Evolutionary conservation across 371 early-diverging fungal genomes (phyloP), one percentile per base, ranked within the genome.

Genomic region (Mucor piriformis): DNA sequence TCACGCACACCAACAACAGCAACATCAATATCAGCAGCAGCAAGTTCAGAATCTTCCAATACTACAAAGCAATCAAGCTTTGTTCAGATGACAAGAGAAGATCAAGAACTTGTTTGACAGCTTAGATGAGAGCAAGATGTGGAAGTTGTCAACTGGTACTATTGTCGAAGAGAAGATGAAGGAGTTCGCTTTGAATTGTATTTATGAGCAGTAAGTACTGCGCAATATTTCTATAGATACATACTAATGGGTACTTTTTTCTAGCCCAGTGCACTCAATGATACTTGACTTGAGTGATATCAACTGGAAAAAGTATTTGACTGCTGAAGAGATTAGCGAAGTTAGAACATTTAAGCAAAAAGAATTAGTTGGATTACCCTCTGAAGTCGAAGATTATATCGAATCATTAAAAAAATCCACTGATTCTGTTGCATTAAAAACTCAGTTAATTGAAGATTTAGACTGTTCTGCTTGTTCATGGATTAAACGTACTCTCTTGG

Each of bases 131-230:
- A 16, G 12, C 15, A 59, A 59, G 24, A 60, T 60, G 60, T 60
- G 53, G 53, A 60, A 53, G n/a, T 18, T 60, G 27, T 60, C 60
- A 7, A 47, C 53, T 7, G 48, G 53, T 3, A 60, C 18, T 1
- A 8, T 32, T 37, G 53, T 60, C 3, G 53, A 60, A 25, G 16
- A 37, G 37, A 27, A 18, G 2, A 59, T 60, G n/a, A n/a, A n/a
- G n/a, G n/a, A n/a, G 60, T 34, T 16, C 6, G 35, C 44, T 25
- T 2, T 37, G 12, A 24, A 10, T 7, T 38, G n/a, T n/a, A 53
- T 24, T 23, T 60, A 47, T 53, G 60, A 60, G 18, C 60, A 60
- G 53, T 60, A 60, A 53, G 54, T 60, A 35, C 46, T 10, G 23
- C 34, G n/a, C 15, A 32, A 46, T 23, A 27, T 12, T 18, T 42